phyloP scores from a whole-genome alignment of 371 early-diverging fungal species.

The Thermomucor indicae-seudaticae region DNA sequence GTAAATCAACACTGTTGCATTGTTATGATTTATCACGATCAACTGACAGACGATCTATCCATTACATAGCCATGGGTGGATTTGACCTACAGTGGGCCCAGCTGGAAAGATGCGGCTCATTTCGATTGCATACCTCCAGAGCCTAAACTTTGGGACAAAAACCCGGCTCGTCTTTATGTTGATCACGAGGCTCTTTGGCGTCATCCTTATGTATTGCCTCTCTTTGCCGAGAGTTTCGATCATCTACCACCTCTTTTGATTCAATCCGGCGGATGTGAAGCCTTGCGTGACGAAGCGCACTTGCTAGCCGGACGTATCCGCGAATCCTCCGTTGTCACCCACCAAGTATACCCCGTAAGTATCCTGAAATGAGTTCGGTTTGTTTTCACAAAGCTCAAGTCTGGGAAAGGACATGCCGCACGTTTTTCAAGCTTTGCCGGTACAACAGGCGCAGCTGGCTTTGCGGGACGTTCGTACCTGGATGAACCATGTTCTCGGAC shows the following conservation, averaged over 20 bases:
- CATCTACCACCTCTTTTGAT: slow-evolving; percentile 53
- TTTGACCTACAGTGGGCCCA: slow-evolving; percentile 30
- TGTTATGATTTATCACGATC: background rate
- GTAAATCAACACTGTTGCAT: slow-evolving; percentile 7
- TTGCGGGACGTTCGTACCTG: too few species aligned
- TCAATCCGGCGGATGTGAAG: too few species aligned
- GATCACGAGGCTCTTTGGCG: slow-evolving; percentile 21
- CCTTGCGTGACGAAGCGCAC: too few species aligned
- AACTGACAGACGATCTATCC: background rate
- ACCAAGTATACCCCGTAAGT: too few species aligned
- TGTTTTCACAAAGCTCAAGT: too few species aligned
- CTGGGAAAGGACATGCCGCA: too few species aligned
- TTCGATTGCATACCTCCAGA: slow-evolving; percentile 29
- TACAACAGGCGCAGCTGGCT: too few species aligned
- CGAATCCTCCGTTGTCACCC: too few species aligned
- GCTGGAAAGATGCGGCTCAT: slow-evolving; percentile 24
- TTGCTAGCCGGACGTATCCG: too few species aligned
- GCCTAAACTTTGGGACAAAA: slow-evolving; percentile 17
- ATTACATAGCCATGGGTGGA: slow-evolving; percentile 38
- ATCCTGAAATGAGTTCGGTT: too few species aligned
- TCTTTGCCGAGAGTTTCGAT: slow-evolving; percentile 40
- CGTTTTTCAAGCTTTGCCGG: too few species aligned
- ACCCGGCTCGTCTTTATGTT: slow-evolving; percentile 28
- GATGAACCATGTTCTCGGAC: too few species aligned
- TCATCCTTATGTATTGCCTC: slow-evolving; percentile 42